These are phyloP conservation scores for Penicillium coffeae DNA, from an alignment of 495 filamentous ascomycete species.

Conservation along the genomic window DNA sequence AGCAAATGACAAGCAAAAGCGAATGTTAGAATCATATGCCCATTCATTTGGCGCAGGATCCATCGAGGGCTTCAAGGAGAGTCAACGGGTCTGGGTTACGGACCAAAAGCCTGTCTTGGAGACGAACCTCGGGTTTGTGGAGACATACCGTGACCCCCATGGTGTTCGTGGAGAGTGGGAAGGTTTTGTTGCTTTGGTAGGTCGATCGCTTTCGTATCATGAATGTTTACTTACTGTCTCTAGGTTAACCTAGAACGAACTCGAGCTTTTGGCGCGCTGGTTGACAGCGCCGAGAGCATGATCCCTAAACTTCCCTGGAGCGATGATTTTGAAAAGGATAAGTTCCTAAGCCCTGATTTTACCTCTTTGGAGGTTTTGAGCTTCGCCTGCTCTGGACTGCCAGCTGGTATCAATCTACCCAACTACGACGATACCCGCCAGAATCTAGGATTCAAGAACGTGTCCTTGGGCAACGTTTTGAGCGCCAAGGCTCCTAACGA, in stretches of 20 bases:
- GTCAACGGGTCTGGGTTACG: constrained; percentile 86
- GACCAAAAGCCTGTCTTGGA: constrained; percentile 89
- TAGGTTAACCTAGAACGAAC: constrained; percentile 81
- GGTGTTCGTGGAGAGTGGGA: constrained; percentile 97
- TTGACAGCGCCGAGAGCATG: constrained; percentile 71
- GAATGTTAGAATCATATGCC: constrained; percentile 79
- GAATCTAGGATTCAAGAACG: constrained; percentile 96
- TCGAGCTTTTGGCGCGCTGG: constrained; percentile 80
- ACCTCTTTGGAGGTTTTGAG: constrained; percentile 76
- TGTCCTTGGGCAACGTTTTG: constrained; percentile 85
- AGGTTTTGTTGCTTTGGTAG: constrained; percentile 75
- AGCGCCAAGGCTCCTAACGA: constrained; percentile 87
- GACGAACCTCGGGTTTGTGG: constrained; percentile 90
- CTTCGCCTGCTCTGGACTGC: constrained; percentile 76
- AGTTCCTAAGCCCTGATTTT: constrained; percentile 91
- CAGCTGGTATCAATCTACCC: constrained; percentile 74
- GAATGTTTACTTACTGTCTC: constrained; percentile 21
- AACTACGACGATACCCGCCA: constrained; percentile 96
- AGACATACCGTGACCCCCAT: constrained; percentile 92
- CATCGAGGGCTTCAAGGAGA: constrained; percentile 82
- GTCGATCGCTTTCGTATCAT: background rate
- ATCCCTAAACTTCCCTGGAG: constrained; percentile 88
- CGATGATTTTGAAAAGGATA: constrained; percentile 89
- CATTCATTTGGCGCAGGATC: constrained; percentile 83
- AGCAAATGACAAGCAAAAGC: constrained; percentile 78